Evolutionary conservation across 2,329 filamentous ascomycete species (phyloP), one percentile per base, ranked within the genome.

Genomic region (Chaetomium strumarium): DNA sequence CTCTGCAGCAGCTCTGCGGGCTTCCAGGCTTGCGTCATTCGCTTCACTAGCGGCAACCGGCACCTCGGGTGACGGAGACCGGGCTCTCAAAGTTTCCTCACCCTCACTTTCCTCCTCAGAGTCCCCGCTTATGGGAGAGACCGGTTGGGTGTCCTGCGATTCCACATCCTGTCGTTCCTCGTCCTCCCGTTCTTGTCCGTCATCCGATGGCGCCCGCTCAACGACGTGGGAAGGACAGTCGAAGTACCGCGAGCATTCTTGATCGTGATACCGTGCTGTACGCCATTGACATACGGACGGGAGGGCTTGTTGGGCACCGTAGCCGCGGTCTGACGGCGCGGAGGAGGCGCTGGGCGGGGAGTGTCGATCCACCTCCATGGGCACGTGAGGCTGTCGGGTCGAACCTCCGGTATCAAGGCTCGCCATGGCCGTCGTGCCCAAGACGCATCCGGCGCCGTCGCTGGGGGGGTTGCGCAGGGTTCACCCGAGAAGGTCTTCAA

Each of bases 141-240:
- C 40, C 14, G 24, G 41, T 33, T 44, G 46, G n/a, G 17, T 24
- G n/a, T 45, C 45, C 13, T 46, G 39, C 8, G 24, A 14, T 24
- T 48, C 50, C 16, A n/a, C 11, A 10, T 47, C 44, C 38, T 45
- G 57, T 20, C 43, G 38, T 36, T 50, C 40, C 7, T 58, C 58
- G 12, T 58, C 57, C 34, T 61, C 52, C 12, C 17, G 33, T 8
- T 57, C 56, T 7, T 55, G 55, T 16, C 55, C 57, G 20, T 61
- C 58, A 53, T 64, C 63, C n/a, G 69, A 69, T 17, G 67, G 53
- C 29, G 59, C 61, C 47, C 75, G 68, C 59, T 72, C 70, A 42
- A 74, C 58, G 16, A 66, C 55, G 52, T 78, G 75, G 4, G 73
- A 70, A 31, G 75, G 75, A 40, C 75, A 77, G 63, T 78, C 76